Evolutionary conservation across 1,284 basidiomycete species (phyloP).

Genomic region (Cutaneotrichosporon dermatis): DNA sequence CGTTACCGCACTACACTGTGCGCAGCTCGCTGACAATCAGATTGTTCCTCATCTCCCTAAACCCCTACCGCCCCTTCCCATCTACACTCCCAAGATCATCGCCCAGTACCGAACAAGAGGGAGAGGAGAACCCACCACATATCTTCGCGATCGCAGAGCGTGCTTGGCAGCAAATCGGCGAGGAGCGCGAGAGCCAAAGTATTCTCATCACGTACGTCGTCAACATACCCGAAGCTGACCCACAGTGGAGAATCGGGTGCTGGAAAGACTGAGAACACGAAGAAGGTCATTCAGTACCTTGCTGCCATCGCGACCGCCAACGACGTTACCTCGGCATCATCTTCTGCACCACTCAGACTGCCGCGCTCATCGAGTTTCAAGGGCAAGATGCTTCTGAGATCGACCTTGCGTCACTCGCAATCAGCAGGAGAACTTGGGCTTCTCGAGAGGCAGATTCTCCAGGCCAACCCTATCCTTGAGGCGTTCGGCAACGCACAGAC

Average conservation of each 20-base stretch:
- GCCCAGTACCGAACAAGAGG: conserved; percentile 87
- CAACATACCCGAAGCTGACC: conserved; percentile 5
- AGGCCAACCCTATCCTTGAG: conserved; percentile 96
- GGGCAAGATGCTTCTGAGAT: conserved; percentile 38
- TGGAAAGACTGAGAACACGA: conserved; percentile 99
- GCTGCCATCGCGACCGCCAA: conserved; percentile 85
- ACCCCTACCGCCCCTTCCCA: conserved; percentile 91
- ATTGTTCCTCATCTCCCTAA: conserved; percentile 90
- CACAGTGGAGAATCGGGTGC: conserved; percentile 93
- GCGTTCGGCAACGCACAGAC: conserved; percentile 99
- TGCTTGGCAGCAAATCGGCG: conserved; percentile 98
- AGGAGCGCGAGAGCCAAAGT: conserved; percentile 94
- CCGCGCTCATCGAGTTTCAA: conserved; percentile 46
- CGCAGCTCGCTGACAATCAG: conserved; percentile 8
- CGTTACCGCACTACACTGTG: background rate
- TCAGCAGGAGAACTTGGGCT: conserved; percentile 66
- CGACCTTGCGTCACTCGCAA: conserved; percentile 51
- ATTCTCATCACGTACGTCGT: conserved; percentile 82
- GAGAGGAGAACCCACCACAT: conserved; percentile 93
- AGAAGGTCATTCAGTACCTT: conserved; percentile 99
- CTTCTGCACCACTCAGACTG: conserved; percentile 36
- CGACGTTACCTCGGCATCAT: conserved; percentile 55
- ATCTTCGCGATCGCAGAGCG: conserved; percentile 96
- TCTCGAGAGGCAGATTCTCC: conserved; percentile 92
- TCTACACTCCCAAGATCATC: conserved; percentile 88